Evolutionary conservation across 164 flowering plant genomes (phyloP).

Genomic region (Nymphaea thermarum): DNA sequence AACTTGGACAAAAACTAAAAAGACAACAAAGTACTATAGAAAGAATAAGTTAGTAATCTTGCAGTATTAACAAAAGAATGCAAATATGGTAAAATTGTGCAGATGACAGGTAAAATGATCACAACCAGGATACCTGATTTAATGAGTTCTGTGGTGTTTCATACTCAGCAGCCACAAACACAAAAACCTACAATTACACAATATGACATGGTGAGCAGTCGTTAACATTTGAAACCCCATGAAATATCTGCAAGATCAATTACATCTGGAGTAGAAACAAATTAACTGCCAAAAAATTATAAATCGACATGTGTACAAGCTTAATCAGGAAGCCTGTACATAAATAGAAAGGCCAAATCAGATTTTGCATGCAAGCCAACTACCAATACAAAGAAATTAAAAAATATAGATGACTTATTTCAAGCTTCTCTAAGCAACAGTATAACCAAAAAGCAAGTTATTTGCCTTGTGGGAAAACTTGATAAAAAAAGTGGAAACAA

Average conservation of each 20-base stretch:
- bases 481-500: too few species aligned
- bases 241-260: not conserved
- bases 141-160: conserved; percentile 62
- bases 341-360: not conserved
- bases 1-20: too few species aligned
- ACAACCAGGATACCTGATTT: conserved; percentile 46
- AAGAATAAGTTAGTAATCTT: too few species aligned
- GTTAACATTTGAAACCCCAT: too few species aligned
- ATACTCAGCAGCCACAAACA: conserved; percentile 85
- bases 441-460: too few species aligned
- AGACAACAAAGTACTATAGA: too few species aligned
- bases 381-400: not conserved
- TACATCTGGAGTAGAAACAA: not conserved
- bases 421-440: too few species aligned
- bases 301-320: not conserved
- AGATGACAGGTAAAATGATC: not conserved
- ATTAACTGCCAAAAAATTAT: not conserved
- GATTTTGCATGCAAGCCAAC: not conserved
- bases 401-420: too few species aligned
- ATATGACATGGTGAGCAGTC: not conserved
- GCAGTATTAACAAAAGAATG: too few species aligned
- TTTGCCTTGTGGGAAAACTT: too few species aligned
- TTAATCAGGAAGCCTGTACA: not conserved
- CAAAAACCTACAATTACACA: conserved; percentile 50
- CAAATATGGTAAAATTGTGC: not conserved